phyloP scores from a whole-genome alignment of 2,329 filamentous ascomycete species.

The Phaeosphaeriaceae sp. region DNA sequence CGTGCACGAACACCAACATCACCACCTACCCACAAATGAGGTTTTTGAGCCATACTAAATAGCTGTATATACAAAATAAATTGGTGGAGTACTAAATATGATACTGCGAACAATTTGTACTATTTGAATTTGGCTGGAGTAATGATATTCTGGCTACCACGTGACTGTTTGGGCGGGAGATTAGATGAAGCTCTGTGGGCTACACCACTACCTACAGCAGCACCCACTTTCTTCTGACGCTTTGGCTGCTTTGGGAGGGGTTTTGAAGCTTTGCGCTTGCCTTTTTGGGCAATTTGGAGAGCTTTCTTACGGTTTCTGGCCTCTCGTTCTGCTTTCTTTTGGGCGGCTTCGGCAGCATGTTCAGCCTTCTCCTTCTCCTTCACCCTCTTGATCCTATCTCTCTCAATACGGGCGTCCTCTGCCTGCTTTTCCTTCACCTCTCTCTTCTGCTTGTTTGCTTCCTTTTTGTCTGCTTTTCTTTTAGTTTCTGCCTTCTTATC shows the following conservation, averaged over 20 bases:
- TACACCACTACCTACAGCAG: background rate
- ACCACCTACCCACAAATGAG: conserved; percentile 1
- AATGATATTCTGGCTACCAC: background rate
- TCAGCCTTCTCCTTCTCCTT: background rate
- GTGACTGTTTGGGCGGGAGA: background rate
- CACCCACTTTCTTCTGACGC: background rate
- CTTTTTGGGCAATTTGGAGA: background rate
- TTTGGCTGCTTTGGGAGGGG: background rate
- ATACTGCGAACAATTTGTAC: background rate
- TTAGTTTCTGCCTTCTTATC: background rate
- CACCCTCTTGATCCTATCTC: background rate
- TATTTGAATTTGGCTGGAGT: background rate
- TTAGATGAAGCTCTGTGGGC: background rate
- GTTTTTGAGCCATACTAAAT: background rate
- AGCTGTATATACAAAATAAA: background rate
- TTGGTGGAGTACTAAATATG: background rate
- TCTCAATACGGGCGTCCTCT: background rate
- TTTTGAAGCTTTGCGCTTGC: conserved; percentile 1
- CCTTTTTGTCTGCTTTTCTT: background rate
- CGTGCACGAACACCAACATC: background rate
- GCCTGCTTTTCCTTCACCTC: background rate
- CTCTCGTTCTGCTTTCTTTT: background rate
- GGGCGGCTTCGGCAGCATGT: background rate
- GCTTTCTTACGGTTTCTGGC: background rate
- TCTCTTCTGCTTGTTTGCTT: background rate